Evolutionary conservation across 495 filamentous ascomycete genomes (phyloP), one percentile per base, ranked within the genome.

Genomic region (Usnea hakonensis): DNA sequence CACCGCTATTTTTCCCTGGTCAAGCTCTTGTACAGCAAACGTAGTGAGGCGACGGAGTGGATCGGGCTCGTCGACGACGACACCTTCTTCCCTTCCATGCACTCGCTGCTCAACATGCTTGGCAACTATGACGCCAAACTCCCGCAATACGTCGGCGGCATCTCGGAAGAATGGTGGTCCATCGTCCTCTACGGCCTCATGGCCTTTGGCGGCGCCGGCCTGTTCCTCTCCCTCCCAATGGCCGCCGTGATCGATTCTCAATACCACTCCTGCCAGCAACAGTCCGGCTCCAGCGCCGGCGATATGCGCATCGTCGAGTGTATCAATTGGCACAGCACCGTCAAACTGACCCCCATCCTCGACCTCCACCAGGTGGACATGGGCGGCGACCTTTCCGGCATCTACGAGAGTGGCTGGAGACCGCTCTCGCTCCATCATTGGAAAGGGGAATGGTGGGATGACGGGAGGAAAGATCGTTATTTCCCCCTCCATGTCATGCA

Each of bases 41-140:
- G 76, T n/a, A 75, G 75, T 11, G 72, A 76, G 1, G 58, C 74
- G 3, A 86, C 83, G 0, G 70, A 74, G 37, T 90, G 85, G 85
- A 75, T 79, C 16, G 81, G 75, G 55, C 75, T 90, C 37, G 77
- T 88, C 33, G 86, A 90, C 69, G 87, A 90, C 70, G 87, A 90
- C 68, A 88, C 87, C 6, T 87, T 87, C 66, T 84, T 86, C 73
- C 74, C 78, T 0, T 81, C 77, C 23, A 76, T 85, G 71, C 60
- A 71, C 16, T 70, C 71, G 17, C 69, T 87, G n/a, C 69, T 82
- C 6, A 61, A 74, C 3, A 78, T 74, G 33, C 70, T 87, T 2
- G 61, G 37, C 19, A 55, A 69, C 28, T 82, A 82, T 66, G 76
- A 85, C 58, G 68, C 78, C 48, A 71, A 67, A 1, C 69, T 78